Base-by-base conservation (phyloP, 1,284 basidiomycete species). In the Moniliella sp. region DNA sequence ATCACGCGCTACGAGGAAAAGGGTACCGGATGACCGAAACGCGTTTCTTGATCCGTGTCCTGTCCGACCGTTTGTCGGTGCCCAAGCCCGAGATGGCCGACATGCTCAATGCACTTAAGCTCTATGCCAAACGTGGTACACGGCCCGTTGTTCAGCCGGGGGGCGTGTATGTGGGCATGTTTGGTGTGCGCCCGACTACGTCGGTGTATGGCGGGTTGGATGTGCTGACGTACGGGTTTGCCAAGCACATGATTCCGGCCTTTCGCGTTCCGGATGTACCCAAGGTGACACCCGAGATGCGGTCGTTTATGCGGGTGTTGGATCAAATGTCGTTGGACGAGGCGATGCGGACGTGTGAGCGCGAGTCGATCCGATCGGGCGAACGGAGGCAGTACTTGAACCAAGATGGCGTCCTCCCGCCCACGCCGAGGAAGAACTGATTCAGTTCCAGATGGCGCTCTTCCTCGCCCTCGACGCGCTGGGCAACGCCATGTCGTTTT, bases 11-110 rank as follows among this genome's bases (percentile, higher is more conserved):
- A 66, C 47, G 55, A 62, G n/a, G 47, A 62, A 23, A 61, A 32
- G 66, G 66, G 16, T 68, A 65, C 46, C 63, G 66, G 34, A 59
- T 67, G 43, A 64, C 64, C 27, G 66, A 68, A 35, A 64, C 64
- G 12, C 55, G 62, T 30, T 67, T 65, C 59, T 63, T 67, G 36
- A 61, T 64, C 18, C 57, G 61, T 32, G 57, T 65, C 2, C 52
- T 67, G 11, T 62, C 65, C 17, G 64, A 66, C 43, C 58, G 62
- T 33, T 57, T 66, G 38, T 61, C 64, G 18, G 64, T 67, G 5
- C 44, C 47, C 37, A 64, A 65, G 50, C 43, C 49, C 18, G 65
- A 67, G 43, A 65, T 66, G 62, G 65, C 66, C 36, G 50, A 60
- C 9, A 57, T 66, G 46, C 53, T 67, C 9, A 61, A 61, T 15